Percentiles rank a stretch among this genome's conserved stretches.
Conservation (phyloP, 768 basidiomycete species). For the Podaxis sp. region DNA sequence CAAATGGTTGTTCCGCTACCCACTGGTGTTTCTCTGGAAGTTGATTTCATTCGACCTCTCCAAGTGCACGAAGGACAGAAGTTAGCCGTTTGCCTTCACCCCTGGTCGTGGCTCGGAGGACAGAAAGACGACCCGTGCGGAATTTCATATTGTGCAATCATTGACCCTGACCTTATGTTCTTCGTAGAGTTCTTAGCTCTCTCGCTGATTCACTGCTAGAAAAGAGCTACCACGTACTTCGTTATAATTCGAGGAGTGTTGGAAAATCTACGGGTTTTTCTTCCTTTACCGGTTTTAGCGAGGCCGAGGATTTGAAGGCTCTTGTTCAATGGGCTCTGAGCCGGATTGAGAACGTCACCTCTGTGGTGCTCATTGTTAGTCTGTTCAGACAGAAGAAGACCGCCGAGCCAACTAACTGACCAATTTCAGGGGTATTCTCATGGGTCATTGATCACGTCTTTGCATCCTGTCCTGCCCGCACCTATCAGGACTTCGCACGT, state of each 20-base stretch:
- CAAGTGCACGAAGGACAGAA: conserved; percentile 30
- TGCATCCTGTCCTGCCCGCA: conserved; percentile 54
- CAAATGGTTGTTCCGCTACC: conserved; percentile 18
- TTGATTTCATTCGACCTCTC: conserved; percentile 32
- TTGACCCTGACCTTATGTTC: conserved; percentile 16
- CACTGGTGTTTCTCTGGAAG: conserved; percentile 46
- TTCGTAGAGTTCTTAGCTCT: conserved; percentile 43
- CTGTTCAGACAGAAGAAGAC: background rate
- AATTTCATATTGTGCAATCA: conserved; percentile 1
- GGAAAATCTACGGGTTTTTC: conserved; percentile 72
- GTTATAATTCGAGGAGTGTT: conserved; percentile 79
- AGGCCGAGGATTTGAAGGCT: conserved; percentile 68
- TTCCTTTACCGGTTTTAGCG: conserved; percentile 69
- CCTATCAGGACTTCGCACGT: conserved; percentile 62
- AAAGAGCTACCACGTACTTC: conserved; percentile 56
- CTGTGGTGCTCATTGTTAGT: conserved; percentile 63
- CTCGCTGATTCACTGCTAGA: conserved; percentile 42
- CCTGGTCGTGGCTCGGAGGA: conserved; percentile 86
- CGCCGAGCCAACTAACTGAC: background rate
- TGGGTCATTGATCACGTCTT: conserved; percentile 71
- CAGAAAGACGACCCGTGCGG: conserved; percentile 75
- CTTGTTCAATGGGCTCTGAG: conserved; percentile 56
- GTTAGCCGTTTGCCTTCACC: conserved; percentile 73
- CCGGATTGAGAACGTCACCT: conserved; percentile 39
- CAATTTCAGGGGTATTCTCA: conserved; percentile 72